These are phyloP conservation scores for Sporothrix variecibatus DNA, from an alignment of 2,329 filamentous ascomycete species.

Conservation along the genomic window DNA sequence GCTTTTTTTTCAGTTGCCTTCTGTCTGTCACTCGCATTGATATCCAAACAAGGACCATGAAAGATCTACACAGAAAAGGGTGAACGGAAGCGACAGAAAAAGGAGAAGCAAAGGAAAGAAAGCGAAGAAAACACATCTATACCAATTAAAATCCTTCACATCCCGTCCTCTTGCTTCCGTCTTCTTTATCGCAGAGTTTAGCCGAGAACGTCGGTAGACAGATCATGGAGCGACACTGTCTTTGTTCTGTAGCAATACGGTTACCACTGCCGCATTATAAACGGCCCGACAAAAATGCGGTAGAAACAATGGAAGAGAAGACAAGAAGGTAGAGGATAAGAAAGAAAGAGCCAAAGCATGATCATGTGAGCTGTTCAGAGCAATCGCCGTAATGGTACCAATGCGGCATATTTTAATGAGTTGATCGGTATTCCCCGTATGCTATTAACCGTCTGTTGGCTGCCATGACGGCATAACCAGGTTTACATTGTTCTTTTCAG, in stretches of 20 bases:
- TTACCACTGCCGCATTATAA: neutral
- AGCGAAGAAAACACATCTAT: too few relatives aligned
- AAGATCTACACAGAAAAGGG: neutral
- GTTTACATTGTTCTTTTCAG: neutral
- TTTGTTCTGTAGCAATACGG: neutral
- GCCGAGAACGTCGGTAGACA: neutral
- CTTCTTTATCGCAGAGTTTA: neutral
- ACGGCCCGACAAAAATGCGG: neutral
- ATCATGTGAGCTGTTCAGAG: too few relatives aligned
- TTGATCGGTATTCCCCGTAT: neutral
- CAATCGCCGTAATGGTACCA: too few relatives aligned
- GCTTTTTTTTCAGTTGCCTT: neutral
- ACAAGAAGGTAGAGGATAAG: too few relatives aligned
- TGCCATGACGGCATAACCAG: neutral
- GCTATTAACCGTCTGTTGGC: neutral
- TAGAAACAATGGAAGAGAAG: too few relatives aligned
- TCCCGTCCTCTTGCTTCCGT: neutral
- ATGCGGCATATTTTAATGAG: too few relatives aligned
- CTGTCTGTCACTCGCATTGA: neutral
- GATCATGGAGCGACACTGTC: neutral
- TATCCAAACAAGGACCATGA: neutral
- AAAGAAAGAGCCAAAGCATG: too few relatives aligned
- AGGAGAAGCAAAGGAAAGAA: too few relatives aligned
- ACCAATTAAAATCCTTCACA: too few relatives aligned
- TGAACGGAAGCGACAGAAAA: neutral